Evolutionary conservation across 176 grass and related monocot genomes (phyloP).

Genomic region (Bothriochloa decipiens): DNA sequence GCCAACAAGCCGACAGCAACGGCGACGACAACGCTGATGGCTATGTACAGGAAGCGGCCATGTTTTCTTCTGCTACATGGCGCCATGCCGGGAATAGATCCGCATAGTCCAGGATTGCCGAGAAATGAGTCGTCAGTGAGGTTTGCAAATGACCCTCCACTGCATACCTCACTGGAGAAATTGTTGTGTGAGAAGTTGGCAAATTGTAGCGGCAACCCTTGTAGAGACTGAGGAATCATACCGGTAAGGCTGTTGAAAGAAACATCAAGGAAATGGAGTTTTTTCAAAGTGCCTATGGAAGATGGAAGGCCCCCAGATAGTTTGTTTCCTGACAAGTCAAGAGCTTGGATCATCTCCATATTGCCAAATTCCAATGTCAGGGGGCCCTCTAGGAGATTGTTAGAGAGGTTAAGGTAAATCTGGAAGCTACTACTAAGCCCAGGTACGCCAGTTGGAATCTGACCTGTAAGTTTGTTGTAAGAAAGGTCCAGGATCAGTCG

Average conservation of each 20-base stretch:
- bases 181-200: slow-evolving; percentile 75
- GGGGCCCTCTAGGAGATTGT: slow-evolving; percentile 64
- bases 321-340: slow-evolving; percentile 63
- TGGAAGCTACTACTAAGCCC: slow-evolving; percentile 36
- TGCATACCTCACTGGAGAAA: slow-evolving; percentile 50
- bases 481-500: slow-evolving; percentile 61
- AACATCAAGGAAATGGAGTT: slow-evolving; percentile 61
- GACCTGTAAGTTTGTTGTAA: slow-evolving; percentile 55
- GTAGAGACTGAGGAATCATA: slow-evolving; percentile 56
- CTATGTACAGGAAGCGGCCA: neutral
- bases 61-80: slow-evolving; percentile 18
- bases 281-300: slow-evolving; percentile 52
- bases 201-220: slow-evolving; percentile 39
- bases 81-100: slow-evolving; percentile 49
- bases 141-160: slow-evolving; percentile 51
- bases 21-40: neutral
- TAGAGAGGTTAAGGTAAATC: slow-evolving; percentile 65
- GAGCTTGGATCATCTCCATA: slow-evolving; percentile 53
- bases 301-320: slow-evolving; percentile 51
- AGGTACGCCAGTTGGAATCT: slow-evolving; percentile 46
- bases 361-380: slow-evolving; percentile 54
- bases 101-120: slow-evolving; percentile 59
- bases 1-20: neutral
- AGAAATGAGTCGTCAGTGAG: slow-evolving; percentile 55
- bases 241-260: slow-evolving; percentile 56